Percentiles rank a stretch among this genome's conserved stretches.
These are phyloP conservation scores for Tephrocybe rancida DNA, from an alignment of 768 basidiomycete species.

Conservation along the genomic window DNA sequence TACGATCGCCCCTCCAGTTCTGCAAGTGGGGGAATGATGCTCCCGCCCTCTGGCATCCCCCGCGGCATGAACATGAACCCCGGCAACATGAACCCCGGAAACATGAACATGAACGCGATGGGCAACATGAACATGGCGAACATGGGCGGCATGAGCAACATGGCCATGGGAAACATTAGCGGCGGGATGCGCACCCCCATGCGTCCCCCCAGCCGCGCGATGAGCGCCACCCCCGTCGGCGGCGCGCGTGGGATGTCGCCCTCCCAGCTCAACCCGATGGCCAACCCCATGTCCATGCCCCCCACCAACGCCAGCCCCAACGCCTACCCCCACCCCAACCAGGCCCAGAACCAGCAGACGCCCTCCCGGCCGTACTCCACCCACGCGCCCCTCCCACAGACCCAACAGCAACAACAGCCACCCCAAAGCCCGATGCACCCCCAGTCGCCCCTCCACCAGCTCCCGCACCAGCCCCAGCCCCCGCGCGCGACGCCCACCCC, in stretches of 20 bases:
- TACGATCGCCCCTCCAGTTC: too few species aligned
- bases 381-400: not conserved
- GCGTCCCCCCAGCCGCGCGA: slow-evolving; percentile 17
- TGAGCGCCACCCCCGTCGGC: slow-evolving; percentile 9
- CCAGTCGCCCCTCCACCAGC: too few species aligned
- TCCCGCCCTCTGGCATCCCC: slow-evolving; percentile 13
- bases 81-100: not conserved
- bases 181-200: slow-evolving; percentile 1
- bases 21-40: slow-evolving; percentile 13
- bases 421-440: not conserved
- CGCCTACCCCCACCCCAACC: not conserved
- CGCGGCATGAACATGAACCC: not conserved
- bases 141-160: too few species aligned
- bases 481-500: slow-evolving; percentile 16
- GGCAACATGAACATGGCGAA: slow-evolving; percentile 10
- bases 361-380: not conserved
- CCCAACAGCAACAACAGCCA: not conserved
- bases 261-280: slow-evolving; percentile 2
- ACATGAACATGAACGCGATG: slow-evolving; percentile 9
- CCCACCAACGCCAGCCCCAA: slow-evolving; percentile 11
- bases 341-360: not conserved
- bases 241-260: slow-evolving; percentile 1
- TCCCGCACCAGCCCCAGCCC: not conserved
- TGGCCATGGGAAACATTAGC: not conserved
- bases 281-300: slow-evolving; percentile 9